Base-by-base conservation (phyloP, 2,329 filamentous ascomycete genomes). In the Leptographium galeiforme region DNA sequence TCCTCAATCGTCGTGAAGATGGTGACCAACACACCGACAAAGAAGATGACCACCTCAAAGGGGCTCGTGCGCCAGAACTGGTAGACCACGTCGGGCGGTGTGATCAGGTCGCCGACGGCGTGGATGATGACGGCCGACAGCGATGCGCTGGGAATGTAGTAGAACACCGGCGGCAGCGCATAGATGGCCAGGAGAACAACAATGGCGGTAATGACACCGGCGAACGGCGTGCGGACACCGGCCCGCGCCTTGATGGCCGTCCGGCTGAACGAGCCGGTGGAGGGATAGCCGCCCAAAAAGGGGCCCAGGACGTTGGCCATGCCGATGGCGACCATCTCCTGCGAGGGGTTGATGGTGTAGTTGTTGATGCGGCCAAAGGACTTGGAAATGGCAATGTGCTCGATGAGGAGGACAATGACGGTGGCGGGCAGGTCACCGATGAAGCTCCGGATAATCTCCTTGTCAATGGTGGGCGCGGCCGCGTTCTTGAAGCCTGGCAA, bases 331-430 rank as follows among this genome's bases (percentile, higher is more conserved):
- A 98, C 88, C 68, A 98, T 79, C 67, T 98, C 93, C 67, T 98
- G 93, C 0, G 91, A 97, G 0, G 93, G 91, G 62, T 97, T 85
- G 66, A 98, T 97, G 41, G 82, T 85, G 69, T 98, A 98, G 71
- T 96, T 95, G 74, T 97, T 97, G 62, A 96, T 81, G 57, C 93
- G 81, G n/a, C 93, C 93, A 60, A 98, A 97, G 0, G 91, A 97
- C 68, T 98, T 98, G 34, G 91, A 89, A 58, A 98, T 97, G 53
- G 93, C 89, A 62, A 98, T 95, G 67, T 98, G 93, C 70, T 98
- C 93, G 56, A 97, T 95, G 34, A 98, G 76, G 53, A 97, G 77
- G 11, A 98, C 91, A 58, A 97, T 94, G 52, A 96, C 83, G 0
- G 87, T 84, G 5, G 86, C 87, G 0, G 93, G 93, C 5, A 97